phyloP scores from a whole-genome alignment of 352 stramenopile species.

The Phytophthora quininea region DNA sequence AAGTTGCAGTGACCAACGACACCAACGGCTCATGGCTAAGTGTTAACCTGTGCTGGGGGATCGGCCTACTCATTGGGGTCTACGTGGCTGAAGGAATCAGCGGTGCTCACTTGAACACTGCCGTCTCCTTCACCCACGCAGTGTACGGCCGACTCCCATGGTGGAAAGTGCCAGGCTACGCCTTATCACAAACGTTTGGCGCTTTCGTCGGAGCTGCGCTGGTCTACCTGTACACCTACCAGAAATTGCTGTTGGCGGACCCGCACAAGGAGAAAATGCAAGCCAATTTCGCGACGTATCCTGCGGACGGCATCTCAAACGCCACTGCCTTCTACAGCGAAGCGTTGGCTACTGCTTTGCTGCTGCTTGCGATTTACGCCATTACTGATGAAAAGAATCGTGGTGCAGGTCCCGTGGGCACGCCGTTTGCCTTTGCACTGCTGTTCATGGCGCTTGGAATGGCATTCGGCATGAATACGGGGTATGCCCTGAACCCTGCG shows the following conservation, averaged over 20 bases:
- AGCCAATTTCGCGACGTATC: conserved; percentile 54
- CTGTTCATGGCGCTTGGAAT: conserved; percentile 66
- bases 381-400: conserved; percentile 59
- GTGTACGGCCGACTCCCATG: conserved; percentile 50
- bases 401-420: conserved; percentile 35
- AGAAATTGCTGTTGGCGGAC: conserved; percentile 45
- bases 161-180: conserved; percentile 51
- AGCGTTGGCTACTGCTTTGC: conserved; percentile 49
- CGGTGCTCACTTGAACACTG: conserved; percentile 61
- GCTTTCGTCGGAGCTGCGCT: conserved; percentile 44
- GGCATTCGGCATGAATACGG: conserved; percentile 56
- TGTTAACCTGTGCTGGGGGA: conserved; percentile 71
- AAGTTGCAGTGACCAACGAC: conserved; percentile 49
- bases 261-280: conserved; percentile 44
- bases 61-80: conserved; percentile 61
- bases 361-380: conserved; percentile 57
- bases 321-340: conserved; percentile 63
- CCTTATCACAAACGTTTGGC: conserved; percentile 41
- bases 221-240: conserved; percentile 57
- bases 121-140: conserved; percentile 56
- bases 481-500: conserved; percentile 52
- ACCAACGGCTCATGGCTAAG: conserved; percentile 61
- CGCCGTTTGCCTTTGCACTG: conserved; percentile 49
- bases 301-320: conserved; percentile 43
- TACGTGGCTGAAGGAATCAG: conserved; percentile 51